A percentile compares a stretch with the other conserved stretches of the same genome.
Evolutionary conservation across 305 asterid species (phyloP).

Genomic region (Solanum chacoense): DNA sequence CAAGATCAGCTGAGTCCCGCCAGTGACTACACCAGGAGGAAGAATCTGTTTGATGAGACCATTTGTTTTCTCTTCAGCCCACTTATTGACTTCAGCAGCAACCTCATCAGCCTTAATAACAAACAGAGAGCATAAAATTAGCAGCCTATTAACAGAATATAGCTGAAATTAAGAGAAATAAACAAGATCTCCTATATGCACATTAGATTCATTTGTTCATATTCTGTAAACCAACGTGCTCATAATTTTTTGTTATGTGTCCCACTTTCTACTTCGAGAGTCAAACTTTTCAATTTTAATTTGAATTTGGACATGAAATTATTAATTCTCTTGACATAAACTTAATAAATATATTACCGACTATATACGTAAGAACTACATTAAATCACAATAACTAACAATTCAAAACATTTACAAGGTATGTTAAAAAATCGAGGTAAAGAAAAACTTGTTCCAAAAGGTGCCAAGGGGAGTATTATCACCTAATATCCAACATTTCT

Average conservation of each 20-base stretch:
- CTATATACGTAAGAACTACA: background rate
- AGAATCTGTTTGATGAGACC: constrained; percentile 69
- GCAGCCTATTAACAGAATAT: background rate
- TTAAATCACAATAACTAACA: background rate
- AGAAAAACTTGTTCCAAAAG: background rate
- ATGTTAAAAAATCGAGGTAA: background rate
- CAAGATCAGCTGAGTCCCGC: constrained; percentile 42
- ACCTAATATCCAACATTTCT: background rate
- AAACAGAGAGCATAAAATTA: background rate
- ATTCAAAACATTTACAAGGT: background rate
- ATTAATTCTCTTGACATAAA: background rate
- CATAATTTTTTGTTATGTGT: background rate
- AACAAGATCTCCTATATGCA: background rate
- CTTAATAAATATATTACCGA: background rate
- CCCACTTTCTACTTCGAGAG: background rate
- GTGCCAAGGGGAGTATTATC: background rate
- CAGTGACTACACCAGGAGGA: constrained; percentile 36
- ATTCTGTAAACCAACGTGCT: background rate
- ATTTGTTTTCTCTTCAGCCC: constrained; percentile 60
- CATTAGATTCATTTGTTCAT: background rate
- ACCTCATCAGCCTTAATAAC: background rate
- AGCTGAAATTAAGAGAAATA: background rate
- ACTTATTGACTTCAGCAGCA: constrained; percentile 35
- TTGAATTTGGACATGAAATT: background rate
- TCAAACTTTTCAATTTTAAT: background rate